Base-by-base conservation (phyloP, 257 asterid species). In the Nicotiana attenuata region DNA sequence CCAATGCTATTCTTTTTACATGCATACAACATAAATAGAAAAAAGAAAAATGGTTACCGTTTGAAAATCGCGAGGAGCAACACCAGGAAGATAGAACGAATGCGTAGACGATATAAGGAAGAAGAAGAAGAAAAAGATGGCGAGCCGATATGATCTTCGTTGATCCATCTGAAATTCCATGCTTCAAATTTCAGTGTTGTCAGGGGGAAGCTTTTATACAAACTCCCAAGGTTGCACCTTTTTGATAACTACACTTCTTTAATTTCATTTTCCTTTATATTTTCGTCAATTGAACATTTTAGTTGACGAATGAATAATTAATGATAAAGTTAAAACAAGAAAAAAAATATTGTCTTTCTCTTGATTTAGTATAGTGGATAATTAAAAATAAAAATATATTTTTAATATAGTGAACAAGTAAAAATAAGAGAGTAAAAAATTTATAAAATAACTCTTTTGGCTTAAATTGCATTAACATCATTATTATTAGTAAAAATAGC, bases 21-120 rank as follows among this genome's bases (percentile, higher is more conserved):
- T 65, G 16, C 28, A 77, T 9, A 77, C 17, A 7, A 57, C 2
- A 26, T 59, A 5, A 31, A 15, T 3, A 8, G 53, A 31, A 41
- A 31, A 24, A 20, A 16, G 17, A 35, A 35, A 2, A 77, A 41
- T 0, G 1, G 9, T 15, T 89, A 94, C 98, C 65, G 90, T 81
- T 60, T 41, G 89, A 77, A 93, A 94, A 89, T 92, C 92, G 26
- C 91, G 96, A 86, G 98, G 97, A 57, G 96, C 94, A 55, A 93
- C 97, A 78, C 97, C 93, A 78, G 98, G 93, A 41, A 94, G 93
- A 79, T 93, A 92, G 88, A 94, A 94, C 65, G 93, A 83, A 86
- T 85, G 79, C 20, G 90, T 94, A 11, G 89, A 75, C 24, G 97
- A 85, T 86, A 88, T 77, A 81, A 88, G 29, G 69, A 86, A 83